phyloP scores from a whole-genome alignment of 768 basidiomycete genomes.

The Mycena sanguinolenta region DNA sequence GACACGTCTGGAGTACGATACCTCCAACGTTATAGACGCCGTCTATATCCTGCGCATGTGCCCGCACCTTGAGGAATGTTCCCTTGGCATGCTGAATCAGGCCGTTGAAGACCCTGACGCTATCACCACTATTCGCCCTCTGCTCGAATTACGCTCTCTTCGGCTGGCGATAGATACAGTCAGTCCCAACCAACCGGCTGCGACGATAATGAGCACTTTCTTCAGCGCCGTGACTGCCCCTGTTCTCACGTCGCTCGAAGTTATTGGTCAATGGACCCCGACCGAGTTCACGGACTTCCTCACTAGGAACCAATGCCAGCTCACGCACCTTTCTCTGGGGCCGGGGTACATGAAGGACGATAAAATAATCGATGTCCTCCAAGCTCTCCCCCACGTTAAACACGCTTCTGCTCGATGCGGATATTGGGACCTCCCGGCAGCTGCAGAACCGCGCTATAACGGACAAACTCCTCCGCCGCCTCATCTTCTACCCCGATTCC shows the following conservation, averaged over 20 bases:
- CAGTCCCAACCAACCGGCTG: background rate
- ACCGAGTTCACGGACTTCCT: constrained; percentile 25
- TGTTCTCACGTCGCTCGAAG: constrained; percentile 16
- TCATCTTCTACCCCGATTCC: constrained; percentile 31
- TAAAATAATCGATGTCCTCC: constrained; percentile 22
- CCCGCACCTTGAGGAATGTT: constrained; percentile 25
- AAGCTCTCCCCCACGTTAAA: constrained; percentile 13
- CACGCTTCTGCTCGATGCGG: constrained; percentile 30
- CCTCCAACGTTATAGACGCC: background rate
- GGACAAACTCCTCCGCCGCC: constrained; percentile 27
- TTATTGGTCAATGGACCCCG: constrained; percentile 30
- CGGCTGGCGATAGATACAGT: constrained; percentile 20
- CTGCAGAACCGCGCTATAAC: constrained; percentile 33
- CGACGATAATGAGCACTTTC: constrained; percentile 20
- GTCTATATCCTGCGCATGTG: constrained; percentile 15
- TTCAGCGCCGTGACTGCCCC: constrained; percentile 19
- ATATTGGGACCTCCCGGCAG: constrained; percentile 29
- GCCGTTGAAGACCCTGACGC: background rate
- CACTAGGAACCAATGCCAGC: constrained; percentile 17
- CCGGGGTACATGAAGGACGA: constrained; percentile 33
- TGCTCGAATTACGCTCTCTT: constrained; percentile 15
- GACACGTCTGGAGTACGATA: constrained; percentile 29
- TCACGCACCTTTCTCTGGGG: constrained; percentile 20
- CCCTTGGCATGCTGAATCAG: constrained; percentile 7
- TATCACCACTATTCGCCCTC: background rate